These are phyloP conservation scores for Sporothrix euskadiensis DNA, from an alignment of 2,329 filamentous ascomycete genomes.

Conservation along the genomic window DNA sequence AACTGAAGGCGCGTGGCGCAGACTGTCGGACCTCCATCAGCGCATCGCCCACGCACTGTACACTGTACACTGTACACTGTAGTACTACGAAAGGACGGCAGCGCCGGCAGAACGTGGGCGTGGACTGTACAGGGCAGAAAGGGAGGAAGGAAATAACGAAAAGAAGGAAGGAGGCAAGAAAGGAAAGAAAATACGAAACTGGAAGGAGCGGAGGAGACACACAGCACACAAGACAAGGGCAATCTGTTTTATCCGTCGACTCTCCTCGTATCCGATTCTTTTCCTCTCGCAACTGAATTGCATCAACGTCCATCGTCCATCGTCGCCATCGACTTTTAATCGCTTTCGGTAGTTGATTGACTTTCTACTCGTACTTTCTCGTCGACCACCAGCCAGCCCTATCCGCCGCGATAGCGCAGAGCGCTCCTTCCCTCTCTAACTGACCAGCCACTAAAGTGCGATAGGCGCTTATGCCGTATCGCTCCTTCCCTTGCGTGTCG, in stretches of 20 bases:
- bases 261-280: neutral
- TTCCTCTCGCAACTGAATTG: neutral
- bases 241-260: neutral
- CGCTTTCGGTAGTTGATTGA: too few relatives aligned
- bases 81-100: neutral
- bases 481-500: slow-evolving; percentile 12
- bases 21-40: neutral
- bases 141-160: neutral
- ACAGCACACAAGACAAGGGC: neutral
- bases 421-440: neutral
- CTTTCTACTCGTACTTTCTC: neutral
- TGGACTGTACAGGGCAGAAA: neutral
- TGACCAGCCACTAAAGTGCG: slow-evolving; percentile 2
- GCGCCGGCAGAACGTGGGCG: neutral
- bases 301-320: neutral
- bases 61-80: neutral
- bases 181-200: neutral
- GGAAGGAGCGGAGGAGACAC: neutral
- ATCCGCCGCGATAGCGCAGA: neutral
- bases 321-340: neutral
- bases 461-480: neutral
- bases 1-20: neutral
- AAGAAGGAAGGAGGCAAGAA: neutral
- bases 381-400: neutral
- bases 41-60: neutral